Conservation (phyloP, 2,329 filamentous ascomycete genomes). For the Pseudogymnoascus sp. region DNA sequence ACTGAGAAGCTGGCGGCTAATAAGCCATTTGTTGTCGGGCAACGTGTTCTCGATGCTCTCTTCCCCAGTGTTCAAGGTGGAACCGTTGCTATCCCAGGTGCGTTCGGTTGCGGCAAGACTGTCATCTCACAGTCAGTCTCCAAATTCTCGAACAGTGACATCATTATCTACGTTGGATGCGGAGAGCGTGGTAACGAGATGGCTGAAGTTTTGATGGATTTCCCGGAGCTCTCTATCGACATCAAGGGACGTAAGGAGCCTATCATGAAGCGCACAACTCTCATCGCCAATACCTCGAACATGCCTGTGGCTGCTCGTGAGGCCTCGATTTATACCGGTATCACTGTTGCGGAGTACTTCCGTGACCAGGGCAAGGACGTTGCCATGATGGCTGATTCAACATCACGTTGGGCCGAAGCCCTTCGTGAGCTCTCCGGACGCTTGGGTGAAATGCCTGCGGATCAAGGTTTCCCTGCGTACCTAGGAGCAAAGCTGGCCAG, state of each 20-base stretch:
- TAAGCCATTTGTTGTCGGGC: constrained; percentile 89
- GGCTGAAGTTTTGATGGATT: constrained; percentile 99
- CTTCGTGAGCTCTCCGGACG: constrained; percentile 97
- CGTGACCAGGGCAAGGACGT: constrained; percentile 94
- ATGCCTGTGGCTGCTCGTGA: constrained; percentile 98
- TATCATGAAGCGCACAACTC: constrained; percentile 98
- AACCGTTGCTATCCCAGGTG: constrained; percentile 94
- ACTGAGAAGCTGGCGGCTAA: constrained; percentile 87
- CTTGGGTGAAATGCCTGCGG: constrained; percentile 98
- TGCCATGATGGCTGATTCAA: constrained; percentile 99
- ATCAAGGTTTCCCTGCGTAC: constrained; percentile 98
- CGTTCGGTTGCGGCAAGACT: constrained; percentile 98
- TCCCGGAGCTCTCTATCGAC: constrained; percentile 93
- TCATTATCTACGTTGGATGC: constrained; percentile 93
- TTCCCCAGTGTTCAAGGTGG: constrained; percentile 96
- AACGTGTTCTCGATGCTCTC: constrained; percentile 89
- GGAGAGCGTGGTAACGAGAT: constrained; percentile 97
- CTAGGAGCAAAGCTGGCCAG: constrained; percentile 92
- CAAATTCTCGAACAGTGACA: constrained; percentile 99
- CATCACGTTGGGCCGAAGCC: constrained; percentile 96
- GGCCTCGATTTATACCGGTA: constrained; percentile 96
- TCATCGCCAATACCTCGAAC: constrained; percentile 99
- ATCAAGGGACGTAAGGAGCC: constrained; percentile 91
- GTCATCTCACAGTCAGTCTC: constrained; percentile 98
- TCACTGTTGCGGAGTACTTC: constrained; percentile 94